Conservation (phyloP, 2,329 filamentous ascomycete genomes). For the Xylariaceae sp. region DNA sequence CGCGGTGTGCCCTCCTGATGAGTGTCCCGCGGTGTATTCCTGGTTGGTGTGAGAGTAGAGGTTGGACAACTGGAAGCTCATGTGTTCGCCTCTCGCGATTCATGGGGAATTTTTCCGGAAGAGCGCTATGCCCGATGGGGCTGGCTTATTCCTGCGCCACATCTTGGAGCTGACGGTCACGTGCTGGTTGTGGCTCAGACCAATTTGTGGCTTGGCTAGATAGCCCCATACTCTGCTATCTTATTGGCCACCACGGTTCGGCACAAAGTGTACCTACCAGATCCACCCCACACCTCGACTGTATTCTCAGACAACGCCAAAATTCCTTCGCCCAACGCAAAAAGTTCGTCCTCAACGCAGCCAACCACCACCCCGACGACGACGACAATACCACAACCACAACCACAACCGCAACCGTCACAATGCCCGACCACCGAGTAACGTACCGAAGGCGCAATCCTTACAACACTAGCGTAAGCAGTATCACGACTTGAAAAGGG, state of each 20-base stretch:
- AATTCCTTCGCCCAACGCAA: slow-evolving; percentile 26
- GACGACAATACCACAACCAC: slow-evolving; percentile 10
- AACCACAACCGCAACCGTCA: slow-evolving; percentile 34
- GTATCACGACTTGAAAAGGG: neutral
- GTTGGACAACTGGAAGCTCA: slow-evolving; percentile 15
- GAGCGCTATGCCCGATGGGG: slow-evolving; percentile 7
- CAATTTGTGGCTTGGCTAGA: slow-evolving; percentile 6
- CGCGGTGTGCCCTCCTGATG: slow-evolving; percentile 19
- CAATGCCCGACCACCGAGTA: slow-evolving; percentile 55
- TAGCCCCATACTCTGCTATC: neutral
- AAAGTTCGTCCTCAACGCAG: slow-evolving; percentile 28
- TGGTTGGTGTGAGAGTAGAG: slow-evolving; percentile 7
- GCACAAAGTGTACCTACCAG: slow-evolving; percentile 24
- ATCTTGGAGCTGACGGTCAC: neutral
- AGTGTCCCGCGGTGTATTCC: slow-evolving; percentile 20
- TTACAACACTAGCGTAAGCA: slow-evolving; percentile 14
- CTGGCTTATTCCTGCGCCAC: slow-evolving; percentile 7
- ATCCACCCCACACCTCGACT: slow-evolving; percentile 26
- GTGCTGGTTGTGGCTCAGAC: slow-evolving; percentile 5
- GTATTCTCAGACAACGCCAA: slow-evolving; percentile 28
- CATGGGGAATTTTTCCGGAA: slow-evolving; percentile 25
- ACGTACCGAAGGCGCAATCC: slow-evolving; percentile 43
- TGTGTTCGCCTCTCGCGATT: slow-evolving; percentile 19
- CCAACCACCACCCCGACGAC: slow-evolving; percentile 25
- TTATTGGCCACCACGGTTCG: slow-evolving; percentile 22